phyloP scores from a whole-genome alignment of 768 basidiomycete genomes.

The Rhizopogon vulgaris region DNA sequence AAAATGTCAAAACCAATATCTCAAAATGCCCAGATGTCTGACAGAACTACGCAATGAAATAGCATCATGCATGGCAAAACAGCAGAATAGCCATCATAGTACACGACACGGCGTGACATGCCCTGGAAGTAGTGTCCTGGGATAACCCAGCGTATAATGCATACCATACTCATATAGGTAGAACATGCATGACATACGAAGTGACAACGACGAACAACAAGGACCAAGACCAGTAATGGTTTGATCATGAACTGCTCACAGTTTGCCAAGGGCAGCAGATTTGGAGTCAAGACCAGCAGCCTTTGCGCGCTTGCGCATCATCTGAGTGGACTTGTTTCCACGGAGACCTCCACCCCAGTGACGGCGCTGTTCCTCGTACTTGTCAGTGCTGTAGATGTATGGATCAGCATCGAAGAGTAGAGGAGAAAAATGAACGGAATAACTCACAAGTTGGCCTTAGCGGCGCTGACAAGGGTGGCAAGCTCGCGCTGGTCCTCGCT shows the following conservation, averaged over 20 bases:
- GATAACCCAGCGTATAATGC: background rate
- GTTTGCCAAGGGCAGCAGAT: conserved; percentile 55
- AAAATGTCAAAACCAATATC: background rate
- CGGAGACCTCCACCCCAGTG: conserved; percentile 96
- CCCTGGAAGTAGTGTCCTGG: background rate
- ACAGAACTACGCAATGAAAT: background rate
- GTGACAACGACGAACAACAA: background rate
- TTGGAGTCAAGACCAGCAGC: conserved; percentile 67
- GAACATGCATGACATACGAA: background rate
- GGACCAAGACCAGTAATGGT: background rate
- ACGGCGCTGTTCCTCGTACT: conserved; percentile 87
- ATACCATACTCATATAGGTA: background rate
- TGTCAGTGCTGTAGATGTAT: conserved; percentile 57
- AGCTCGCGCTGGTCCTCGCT: conserved; percentile 93
- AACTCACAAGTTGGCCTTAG: conserved; percentile 95
- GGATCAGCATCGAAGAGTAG: conserved; percentile 1
- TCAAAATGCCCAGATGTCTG: too few species aligned
- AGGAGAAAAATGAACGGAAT: background rate
- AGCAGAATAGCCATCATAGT: background rate
- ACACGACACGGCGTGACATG: background rate
- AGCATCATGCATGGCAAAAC: background rate
- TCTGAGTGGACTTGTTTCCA: conserved; percentile 91
- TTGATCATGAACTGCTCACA: conserved; percentile 32
- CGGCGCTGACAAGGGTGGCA: conserved; percentile 84
- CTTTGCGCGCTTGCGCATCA: conserved; percentile 92